Percentiles rank a stretch among this genome's conserved stretches.
Evolutionary conservation across 176 grass and related monocot genomes (phyloP).

Genomic region (Triticum monococcum): DNA sequence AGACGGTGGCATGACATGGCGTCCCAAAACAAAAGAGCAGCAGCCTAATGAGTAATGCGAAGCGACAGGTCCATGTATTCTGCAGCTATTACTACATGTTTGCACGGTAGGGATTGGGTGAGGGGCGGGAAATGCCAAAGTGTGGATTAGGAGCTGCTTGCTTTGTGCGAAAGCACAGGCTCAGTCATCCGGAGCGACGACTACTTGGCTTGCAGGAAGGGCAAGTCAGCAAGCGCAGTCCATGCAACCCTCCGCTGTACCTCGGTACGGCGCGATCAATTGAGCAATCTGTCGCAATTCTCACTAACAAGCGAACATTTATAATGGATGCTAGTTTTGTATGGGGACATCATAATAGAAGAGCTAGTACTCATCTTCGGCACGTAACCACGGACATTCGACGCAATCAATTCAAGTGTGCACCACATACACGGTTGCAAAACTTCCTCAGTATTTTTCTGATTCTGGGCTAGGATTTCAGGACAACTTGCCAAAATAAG

Average conservation of each 20-base stretch:
- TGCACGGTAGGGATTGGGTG: no score
- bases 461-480: constrained; percentile 11
- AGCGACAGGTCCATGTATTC: no score
- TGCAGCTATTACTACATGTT: no score
- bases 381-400: background rate
- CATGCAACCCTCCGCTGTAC: no score
- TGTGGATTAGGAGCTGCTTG: background rate
- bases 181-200: background rate
- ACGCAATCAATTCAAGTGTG: constrained; percentile 8
- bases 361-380: background rate
- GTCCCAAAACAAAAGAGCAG: no score
- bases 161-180: background rate
- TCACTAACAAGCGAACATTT: background rate
- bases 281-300: background rate
- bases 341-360: background rate
- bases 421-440: constrained; percentile 30
- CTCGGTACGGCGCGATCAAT: background rate
- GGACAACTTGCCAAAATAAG: constrained; percentile 33
- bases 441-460: constrained; percentile 29
- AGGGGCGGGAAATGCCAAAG: background rate
- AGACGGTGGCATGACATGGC: no score
- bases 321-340: background rate
- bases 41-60: no score
- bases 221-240: background rate
- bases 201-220: background rate